phyloP scores from a whole-genome alignment of 139 green algal species.

The Closterium sp. region DNA sequence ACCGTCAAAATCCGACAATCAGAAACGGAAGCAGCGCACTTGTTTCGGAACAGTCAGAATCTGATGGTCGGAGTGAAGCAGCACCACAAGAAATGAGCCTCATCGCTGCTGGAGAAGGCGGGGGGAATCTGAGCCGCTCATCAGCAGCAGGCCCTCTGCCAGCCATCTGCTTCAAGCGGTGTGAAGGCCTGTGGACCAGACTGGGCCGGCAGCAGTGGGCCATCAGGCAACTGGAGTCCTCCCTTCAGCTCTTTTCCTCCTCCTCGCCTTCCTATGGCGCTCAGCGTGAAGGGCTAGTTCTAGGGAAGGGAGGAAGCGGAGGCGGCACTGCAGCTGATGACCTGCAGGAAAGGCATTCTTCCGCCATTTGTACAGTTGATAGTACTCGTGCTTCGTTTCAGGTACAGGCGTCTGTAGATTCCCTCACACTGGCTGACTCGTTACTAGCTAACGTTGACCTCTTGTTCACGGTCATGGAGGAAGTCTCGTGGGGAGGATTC shows the following conservation, averaged over 20 bases:
- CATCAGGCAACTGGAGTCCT: not conserved
- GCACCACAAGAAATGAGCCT: too few species aligned
- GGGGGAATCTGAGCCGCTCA: too few species aligned
- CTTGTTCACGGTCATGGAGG: constrained; percentile 20
- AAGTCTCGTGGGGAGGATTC: constrained; percentile 25
- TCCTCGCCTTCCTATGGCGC: not conserved
- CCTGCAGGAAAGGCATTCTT: not conserved
- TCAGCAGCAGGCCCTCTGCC: not conserved
- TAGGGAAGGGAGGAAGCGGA: too few species aligned
- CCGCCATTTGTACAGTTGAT: not conserved
- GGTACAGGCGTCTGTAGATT: not conserved
- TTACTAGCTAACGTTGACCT: constrained; percentile 18
- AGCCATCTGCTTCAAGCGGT: not conserved
- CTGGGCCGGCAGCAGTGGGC: not conserved
- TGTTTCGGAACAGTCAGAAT: too few species aligned
- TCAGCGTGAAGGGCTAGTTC: too few species aligned
- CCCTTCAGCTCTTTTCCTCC: not conserved
- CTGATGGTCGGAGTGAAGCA: too few species aligned
- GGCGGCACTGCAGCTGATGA: too few species aligned
- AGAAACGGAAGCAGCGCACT: too few species aligned
- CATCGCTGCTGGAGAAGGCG: too few species aligned
- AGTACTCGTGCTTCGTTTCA: not conserved
- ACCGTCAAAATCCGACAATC: too few species aligned
- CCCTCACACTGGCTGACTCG: not conserved
- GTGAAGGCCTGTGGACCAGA: not conserved